These are phyloP conservation scores for Chaetothyriales sp. DNA, from an alignment of 2,329 filamentous ascomycete species.

Conservation along the genomic window DNA sequence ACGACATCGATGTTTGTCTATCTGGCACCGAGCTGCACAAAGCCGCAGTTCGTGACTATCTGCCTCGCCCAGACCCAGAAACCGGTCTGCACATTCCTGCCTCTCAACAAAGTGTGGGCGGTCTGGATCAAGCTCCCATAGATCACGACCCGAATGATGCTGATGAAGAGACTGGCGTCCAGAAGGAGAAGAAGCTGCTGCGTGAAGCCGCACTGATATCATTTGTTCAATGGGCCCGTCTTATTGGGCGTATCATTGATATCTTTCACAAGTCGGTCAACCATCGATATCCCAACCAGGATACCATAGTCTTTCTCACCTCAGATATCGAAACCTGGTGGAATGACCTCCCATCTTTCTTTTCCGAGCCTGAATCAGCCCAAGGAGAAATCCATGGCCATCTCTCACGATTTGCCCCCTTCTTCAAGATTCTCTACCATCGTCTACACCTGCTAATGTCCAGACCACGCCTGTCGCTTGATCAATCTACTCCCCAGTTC, in stretches of 20 bases:
- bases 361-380: slow-evolving; percentile 3
- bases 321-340: slow-evolving; percentile 30
- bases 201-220: slow-evolving; percentile 24
- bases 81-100: slow-evolving; percentile 12
- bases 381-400: slow-evolving; percentile 7
- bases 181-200: slow-evolving; percentile 7
- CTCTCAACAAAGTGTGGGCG: background rate
- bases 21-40: slow-evolving; percentile 21
- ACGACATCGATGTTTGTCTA: slow-evolving; percentile 32
- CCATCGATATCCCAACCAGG: slow-evolving; percentile 25
- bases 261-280: slow-evolving; percentile 29
- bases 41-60: slow-evolving; percentile 5
- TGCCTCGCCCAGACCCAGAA: slow-evolving; percentile 9
- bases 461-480: slow-evolving; percentile 25
- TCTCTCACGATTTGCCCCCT: slow-evolving; percentile 20
- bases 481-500: slow-evolving; percentile 25
- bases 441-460: slow-evolving; percentile 27
- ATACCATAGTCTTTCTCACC: slow-evolving; percentile 24
- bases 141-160: slow-evolving; percentile 4
- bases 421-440: slow-evolving; percentile 29
- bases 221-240: slow-evolving; percentile 26
- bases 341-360: slow-evolving; percentile 23
- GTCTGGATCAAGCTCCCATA: background rate
- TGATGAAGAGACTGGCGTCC: slow-evolving; percentile 5
- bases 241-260: slow-evolving; percentile 27